Evolutionary conservation across 306 rosid genomes (phyloP).

Genomic region (Medicago ruthenica): DNA sequence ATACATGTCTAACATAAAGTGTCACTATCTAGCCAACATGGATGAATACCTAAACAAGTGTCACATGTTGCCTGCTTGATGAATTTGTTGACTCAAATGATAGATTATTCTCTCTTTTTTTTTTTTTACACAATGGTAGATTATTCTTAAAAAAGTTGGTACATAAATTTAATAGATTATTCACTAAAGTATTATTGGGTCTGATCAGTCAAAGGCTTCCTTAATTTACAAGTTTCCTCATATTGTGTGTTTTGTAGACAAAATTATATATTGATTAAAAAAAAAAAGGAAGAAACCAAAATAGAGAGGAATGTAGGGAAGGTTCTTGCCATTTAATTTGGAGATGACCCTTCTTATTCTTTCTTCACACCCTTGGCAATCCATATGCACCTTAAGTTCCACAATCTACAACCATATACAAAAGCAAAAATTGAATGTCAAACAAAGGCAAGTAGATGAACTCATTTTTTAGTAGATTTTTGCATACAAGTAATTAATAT

Average conservation of each 20-base stretch:
- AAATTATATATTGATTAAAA: too few relatives aligned
- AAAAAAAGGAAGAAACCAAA: not conserved
- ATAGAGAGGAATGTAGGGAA: not conserved
- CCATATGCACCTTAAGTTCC: conserved; percentile 88
- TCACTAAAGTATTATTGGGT: too few relatives aligned
- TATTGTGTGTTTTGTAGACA: too few relatives aligned
- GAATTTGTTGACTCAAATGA: not conserved
- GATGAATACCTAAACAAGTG: not conserved
- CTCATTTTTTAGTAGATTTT: not conserved
- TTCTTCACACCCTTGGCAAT: conserved; percentile 83
- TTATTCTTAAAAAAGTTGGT: not conserved
- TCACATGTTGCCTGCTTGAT: not conserved
- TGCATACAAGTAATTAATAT: not conserved
- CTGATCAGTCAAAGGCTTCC: too few relatives aligned
- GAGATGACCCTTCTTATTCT: conserved; percentile 73
- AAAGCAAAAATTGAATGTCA: not conserved
- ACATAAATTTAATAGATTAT: not conserved
- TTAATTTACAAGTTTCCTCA: too few relatives aligned
- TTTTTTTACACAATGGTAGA: not conserved
- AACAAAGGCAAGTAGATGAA: not conserved
- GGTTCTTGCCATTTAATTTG: conserved; percentile 63
- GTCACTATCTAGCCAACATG: too few relatives aligned
- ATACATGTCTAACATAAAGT: too few relatives aligned
- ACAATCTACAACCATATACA: conserved; percentile 56
- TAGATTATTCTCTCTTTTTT: not conserved